These are phyloP conservation scores for Ceratocystis harringtonii DNA, from an alignment of 2,329 filamentous ascomycete genomes.

Conservation along the genomic window DNA sequence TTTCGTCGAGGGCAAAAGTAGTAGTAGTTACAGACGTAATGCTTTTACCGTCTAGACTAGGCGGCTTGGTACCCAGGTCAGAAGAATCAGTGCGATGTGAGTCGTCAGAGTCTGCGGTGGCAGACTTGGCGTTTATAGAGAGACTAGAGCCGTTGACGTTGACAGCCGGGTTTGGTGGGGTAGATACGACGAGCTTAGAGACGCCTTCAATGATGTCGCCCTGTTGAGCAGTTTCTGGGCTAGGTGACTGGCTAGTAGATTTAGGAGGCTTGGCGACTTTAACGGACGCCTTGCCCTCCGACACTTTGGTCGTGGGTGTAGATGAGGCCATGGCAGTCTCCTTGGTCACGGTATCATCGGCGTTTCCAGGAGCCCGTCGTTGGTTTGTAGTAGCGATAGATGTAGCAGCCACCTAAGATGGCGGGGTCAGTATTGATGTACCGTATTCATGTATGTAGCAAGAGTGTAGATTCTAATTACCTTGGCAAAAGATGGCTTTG, in stretches of 20 bases:
- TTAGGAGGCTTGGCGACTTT: not conserved
- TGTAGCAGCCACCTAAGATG: slow-evolving; percentile 36
- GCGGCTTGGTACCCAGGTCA: slow-evolving; percentile 61
- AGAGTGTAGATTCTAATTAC: slow-evolving; percentile 29
- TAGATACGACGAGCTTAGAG: slow-evolving; percentile 6
- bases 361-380: slow-evolving; percentile 20
- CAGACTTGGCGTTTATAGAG: slow-evolving; percentile 18
- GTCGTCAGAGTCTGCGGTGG: slow-evolving; percentile 36
- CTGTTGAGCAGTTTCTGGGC: slow-evolving; percentile 21
- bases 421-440: not conserved
- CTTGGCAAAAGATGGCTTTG: slow-evolving; percentile 62
- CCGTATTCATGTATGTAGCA: not conserved
- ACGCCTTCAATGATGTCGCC: slow-evolving; percentile 8
- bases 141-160: slow-evolving; percentile 11
- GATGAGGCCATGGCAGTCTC: not conserved
- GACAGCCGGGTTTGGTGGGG: not conserved
- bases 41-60: slow-evolving; percentile 85
- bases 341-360: slow-evolving; percentile 20
- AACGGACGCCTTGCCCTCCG: too few relatives aligned
- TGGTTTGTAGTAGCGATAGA: not conserved
- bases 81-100: slow-evolving; percentile 49
- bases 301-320: not conserved
- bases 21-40: slow-evolving; percentile 64
- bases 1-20: slow-evolving; percentile 92
- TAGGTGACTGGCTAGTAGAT: not conserved